phyloP scores from a whole-genome alignment of 2,329 filamentous ascomycete genomes.

The Alternaria sp. region DNA sequence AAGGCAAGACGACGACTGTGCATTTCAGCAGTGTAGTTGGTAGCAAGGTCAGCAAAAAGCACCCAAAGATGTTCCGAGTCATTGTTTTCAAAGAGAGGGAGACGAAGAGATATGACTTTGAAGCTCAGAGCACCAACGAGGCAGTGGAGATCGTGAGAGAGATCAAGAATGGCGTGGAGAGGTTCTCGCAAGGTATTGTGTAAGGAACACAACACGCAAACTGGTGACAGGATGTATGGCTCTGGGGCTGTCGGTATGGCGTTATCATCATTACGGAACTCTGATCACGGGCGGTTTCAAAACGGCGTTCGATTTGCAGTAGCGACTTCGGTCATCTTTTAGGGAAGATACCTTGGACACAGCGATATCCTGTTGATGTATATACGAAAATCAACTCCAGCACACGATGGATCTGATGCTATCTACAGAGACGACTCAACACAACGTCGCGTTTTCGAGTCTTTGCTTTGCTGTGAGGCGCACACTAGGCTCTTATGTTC shows the following conservation, averaged over 20 bases:
- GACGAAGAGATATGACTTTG: slow-evolving; percentile 85
- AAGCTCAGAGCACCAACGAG: slow-evolving; percentile 75
- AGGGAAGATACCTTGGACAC: not conserved
- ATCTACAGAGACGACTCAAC: not conserved
- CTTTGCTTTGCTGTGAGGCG: not conserved
- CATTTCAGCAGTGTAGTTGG: slow-evolving; percentile 84
- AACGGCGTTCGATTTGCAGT: not conserved
- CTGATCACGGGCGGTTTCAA: not conserved
- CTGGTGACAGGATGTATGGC: not conserved
- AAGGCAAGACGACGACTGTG: slow-evolving; percentile 78
- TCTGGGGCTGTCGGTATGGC: not conserved
- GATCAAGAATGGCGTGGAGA: slow-evolving; percentile 77
- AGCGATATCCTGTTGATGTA: slow-evolving; percentile 1
- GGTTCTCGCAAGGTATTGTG: slow-evolving; percentile 63
- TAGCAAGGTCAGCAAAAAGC: slow-evolving; percentile 80
- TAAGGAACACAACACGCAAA: slow-evolving; percentile 4
- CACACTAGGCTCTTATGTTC: not conserved
- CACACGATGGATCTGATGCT: not conserved
- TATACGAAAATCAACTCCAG: not conserved
- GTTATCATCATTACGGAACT: not conserved
- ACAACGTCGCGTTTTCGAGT: not conserved
- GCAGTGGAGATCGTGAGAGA: slow-evolving; percentile 81
- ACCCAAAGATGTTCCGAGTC: slow-evolving; percentile 82
- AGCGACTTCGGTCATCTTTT: not conserved
- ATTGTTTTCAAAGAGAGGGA: slow-evolving; percentile 79